These are phyloP conservation scores for Suhomyces kilbournensis DNA, from an alignment of 805 yeast genomes.

Conservation along the genomic window DNA sequence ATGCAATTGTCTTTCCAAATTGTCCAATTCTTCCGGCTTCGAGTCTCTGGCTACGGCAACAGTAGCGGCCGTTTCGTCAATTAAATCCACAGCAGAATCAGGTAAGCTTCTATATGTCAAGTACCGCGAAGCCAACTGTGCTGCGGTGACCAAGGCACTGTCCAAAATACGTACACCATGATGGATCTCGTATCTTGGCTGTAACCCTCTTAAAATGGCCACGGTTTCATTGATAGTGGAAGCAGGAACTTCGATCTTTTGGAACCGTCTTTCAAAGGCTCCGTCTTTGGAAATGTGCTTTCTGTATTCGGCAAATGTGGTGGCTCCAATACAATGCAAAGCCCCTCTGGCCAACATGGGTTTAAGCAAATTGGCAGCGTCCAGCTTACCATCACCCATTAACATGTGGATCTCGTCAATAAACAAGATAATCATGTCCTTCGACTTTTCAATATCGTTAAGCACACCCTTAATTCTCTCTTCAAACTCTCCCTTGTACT, in stretches of 20 bases:
- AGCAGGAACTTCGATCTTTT: slow-evolving; percentile 93
- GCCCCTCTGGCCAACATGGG: slow-evolving; percentile 97
- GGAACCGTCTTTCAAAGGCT: slow-evolving; percentile 98
- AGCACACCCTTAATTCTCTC: slow-evolving; percentile 96
- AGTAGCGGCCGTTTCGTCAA: slow-evolving; percentile 93
- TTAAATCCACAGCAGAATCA: slow-evolving; percentile 93
- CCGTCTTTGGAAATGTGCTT: slow-evolving; percentile 93
- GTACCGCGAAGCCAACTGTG: slow-evolving; percentile 90
- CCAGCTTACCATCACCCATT: slow-evolving; percentile 98
- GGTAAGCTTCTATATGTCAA: slow-evolving; percentile 94
- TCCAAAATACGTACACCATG: slow-evolving; percentile 97
- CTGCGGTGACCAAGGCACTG: slow-evolving; percentile 90
- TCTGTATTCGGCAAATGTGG: slow-evolving; percentile 92
- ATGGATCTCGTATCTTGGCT: slow-evolving; percentile 91
- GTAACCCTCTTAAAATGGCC: slow-evolving; percentile 94
- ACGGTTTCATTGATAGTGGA: slow-evolving; percentile 90
- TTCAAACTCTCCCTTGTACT: slow-evolving; percentile 97
- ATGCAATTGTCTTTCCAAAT: slow-evolving; percentile 87
- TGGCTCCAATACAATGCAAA: slow-evolving; percentile 97
- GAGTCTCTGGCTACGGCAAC: slow-evolving; percentile 99
- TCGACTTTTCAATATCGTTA: slow-evolving; percentile 86
- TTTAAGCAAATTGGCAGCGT: slow-evolving; percentile 93
- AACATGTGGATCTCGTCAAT: slow-evolving; percentile 98
- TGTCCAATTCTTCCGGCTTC: slow-evolving; percentile 94
- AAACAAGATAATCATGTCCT: slow-evolving; percentile 81